These are phyloP conservation scores for Hypoxylon trugodes DNA, from an alignment of 495 filamentous ascomycete species.

Conservation along the genomic window DNA sequence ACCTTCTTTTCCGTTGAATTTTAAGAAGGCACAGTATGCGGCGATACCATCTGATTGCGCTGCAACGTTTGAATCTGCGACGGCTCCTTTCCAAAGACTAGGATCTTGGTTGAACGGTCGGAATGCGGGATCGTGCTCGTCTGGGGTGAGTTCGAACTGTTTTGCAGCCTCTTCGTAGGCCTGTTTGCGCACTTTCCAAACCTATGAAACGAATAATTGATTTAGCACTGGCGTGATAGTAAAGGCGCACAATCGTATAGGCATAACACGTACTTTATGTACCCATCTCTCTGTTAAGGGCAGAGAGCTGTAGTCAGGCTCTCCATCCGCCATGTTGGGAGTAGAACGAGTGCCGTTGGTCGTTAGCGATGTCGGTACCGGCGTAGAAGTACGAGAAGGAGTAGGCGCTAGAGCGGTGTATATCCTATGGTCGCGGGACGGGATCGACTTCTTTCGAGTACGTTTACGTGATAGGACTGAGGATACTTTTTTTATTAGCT, in stretches of 20 bases:
- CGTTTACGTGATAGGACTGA: conserved; percentile 25
- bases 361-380: not conserved
- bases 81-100: conserved; percentile 88
- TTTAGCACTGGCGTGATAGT: conserved; percentile 36
- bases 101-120: conserved; percentile 86
- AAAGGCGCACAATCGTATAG: too few relatives aligned
- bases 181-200: conserved; percentile 96
- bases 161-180: conserved; percentile 93
- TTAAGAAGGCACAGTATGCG: conserved; percentile 86
- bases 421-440: conserved; percentile 4
- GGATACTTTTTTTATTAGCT: conserved; percentile 40
- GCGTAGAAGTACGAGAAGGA: too few relatives aligned
- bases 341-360: conserved; percentile 14
- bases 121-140: conserved; percentile 88
- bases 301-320: conserved; percentile 85
- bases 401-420: conserved; percentile 1
- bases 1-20: conserved; percentile 81
- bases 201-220: conserved; percentile 55
- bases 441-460: conserved; percentile 8
- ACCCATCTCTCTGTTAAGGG: conserved; percentile 83
- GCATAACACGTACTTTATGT: conserved; percentile 73
- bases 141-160: conserved; percentile 82
- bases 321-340: conserved; percentile 68
- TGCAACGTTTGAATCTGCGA: conserved; percentile 95
- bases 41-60: conserved; percentile 93